phyloP scores from a whole-genome alignment of 1,284 basidiomycete species.

The Apiotrichum sp. region DNA sequence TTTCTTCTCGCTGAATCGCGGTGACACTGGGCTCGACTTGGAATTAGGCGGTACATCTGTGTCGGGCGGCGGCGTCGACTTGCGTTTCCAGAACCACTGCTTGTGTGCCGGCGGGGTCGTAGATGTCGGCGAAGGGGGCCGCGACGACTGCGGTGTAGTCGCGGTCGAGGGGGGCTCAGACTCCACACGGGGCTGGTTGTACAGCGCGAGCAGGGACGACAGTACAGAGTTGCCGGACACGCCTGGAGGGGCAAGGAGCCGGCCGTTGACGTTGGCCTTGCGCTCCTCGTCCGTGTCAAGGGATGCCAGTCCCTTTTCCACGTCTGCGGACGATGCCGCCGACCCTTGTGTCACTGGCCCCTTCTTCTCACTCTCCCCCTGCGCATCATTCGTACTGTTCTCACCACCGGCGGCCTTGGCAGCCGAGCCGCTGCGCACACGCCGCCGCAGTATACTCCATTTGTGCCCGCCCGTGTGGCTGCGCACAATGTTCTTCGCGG shows the following conservation, averaged over 20 bases:
- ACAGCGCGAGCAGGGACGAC: constrained; percentile 41
- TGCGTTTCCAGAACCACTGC: neutral
- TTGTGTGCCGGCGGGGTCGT: constrained; percentile 18
- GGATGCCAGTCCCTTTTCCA: neutral
- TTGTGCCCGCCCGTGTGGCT: constrained; percentile 39
- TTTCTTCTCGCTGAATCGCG: neutral
- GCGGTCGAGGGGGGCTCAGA: constrained; percentile 23
- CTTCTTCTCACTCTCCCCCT: too few species aligned
- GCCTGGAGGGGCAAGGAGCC: constrained; percentile 9
- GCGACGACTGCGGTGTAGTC: constrained; percentile 36
- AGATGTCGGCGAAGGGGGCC: constrained; percentile 26
- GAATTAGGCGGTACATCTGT: neutral
- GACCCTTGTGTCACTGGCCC: too few species aligned
- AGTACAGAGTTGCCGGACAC: constrained; percentile 39
- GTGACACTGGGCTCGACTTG: neutral
- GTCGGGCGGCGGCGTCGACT: too few species aligned
- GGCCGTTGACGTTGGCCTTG: constrained; percentile 1
- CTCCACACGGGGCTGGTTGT: constrained; percentile 25
- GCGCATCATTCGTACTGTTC: too few species aligned
- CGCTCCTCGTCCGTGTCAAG: neutral
- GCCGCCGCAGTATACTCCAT: constrained; percentile 40
- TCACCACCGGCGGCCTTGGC: neutral
- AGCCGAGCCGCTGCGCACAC: constrained; percentile 22
- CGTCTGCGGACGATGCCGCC: neutral
- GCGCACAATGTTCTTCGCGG: constrained; percentile 44